Percentiles rank a stretch among this genome's conserved stretches.
These are phyloP conservation scores for Linnemannia elongata DNA, from an alignment of 192 early-diverging fungal species.

Conservation along the genomic window DNA sequence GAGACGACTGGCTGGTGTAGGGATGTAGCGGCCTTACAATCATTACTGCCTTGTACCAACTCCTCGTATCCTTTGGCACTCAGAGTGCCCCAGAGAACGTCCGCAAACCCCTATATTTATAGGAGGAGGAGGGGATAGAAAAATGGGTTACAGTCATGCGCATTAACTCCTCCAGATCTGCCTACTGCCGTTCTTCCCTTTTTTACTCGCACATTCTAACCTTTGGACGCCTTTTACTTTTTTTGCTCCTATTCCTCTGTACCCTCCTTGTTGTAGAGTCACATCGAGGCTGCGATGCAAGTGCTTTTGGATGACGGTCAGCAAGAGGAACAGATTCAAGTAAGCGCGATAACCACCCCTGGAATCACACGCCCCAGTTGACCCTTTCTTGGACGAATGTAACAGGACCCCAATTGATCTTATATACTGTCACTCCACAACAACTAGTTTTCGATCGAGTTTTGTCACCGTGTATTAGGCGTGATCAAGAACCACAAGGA, in stretches of 20 bases:
- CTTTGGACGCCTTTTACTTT: background rate
- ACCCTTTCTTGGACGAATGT: background rate
- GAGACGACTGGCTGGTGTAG: background rate
- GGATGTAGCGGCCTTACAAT: background rate
- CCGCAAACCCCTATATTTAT: background rate
- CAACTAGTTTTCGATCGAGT: slow-evolving; percentile 38
- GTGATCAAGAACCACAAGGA: slow-evolving; percentile 53
- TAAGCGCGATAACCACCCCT: slow-evolving; percentile 7
- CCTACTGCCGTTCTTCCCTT: background rate
- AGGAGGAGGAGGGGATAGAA: background rate
- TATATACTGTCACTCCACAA: background rate
- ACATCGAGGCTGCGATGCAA: slow-evolving; percentile 42
- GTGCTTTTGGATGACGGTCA: slow-evolving; percentile 34
- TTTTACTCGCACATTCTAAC: background rate
- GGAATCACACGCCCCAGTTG: background rate
- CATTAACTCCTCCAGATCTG: background rate
- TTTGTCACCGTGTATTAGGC: slow-evolving; percentile 40
- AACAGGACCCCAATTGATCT: background rate
- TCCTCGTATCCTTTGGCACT: background rate
- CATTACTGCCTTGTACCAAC: background rate
- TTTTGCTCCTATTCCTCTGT: background rate
- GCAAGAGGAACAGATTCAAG: slow-evolving; percentile 42
- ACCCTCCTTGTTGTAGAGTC: slow-evolving; percentile 18
- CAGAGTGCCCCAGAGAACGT: background rate
- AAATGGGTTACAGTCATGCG: background rate